A percentile compares a stretch with the other conserved stretches of the same genome.
These are phyloP conservation scores for Corylus americana DNA, from an alignment of 306 rosid genomes.

Conservation along the genomic window DNA sequence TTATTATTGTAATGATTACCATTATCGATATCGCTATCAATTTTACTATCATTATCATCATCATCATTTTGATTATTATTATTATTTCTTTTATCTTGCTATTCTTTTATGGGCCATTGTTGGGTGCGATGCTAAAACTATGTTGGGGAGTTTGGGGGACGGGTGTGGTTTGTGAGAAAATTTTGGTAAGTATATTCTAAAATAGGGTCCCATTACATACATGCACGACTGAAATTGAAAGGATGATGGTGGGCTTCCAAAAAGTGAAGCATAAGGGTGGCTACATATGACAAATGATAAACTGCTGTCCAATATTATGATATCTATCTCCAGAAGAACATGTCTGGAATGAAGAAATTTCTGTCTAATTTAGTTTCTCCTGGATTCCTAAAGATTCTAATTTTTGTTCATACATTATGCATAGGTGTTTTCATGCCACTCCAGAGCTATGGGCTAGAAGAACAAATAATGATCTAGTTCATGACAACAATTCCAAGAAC, in stretches of 20 bases:
- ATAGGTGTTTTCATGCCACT: conserved; percentile 72
- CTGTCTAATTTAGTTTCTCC: neutral
- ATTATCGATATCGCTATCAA: no score
- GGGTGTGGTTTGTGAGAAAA: neutral
- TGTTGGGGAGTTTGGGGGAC: no score
- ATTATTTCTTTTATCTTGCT: no score
- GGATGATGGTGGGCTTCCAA: neutral
- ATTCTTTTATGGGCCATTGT: no score
- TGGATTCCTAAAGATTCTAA: conserved; percentile 3
- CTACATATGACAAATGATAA: neutral
- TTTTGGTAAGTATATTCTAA: neutral
- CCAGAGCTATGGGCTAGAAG: conserved; percentile 49
- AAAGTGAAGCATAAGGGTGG: neutral
- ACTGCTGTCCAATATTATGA: neutral
- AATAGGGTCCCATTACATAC: neutral
- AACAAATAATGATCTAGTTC: conserved; percentile 35
- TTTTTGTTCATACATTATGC: conserved; percentile 33
- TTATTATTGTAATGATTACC: no score
- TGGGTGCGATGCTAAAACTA: no score
- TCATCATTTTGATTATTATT: no score
- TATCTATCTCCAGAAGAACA: neutral
- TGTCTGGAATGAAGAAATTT: conserved; percentile 10
- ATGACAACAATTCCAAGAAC: conserved; percentile 38
- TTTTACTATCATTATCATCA: no score
- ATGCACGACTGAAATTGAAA: neutral